These are phyloP conservation scores for Arctium lappa DNA, from an alignment of 129 eudicot species.

Conservation along the genomic window DNA sequence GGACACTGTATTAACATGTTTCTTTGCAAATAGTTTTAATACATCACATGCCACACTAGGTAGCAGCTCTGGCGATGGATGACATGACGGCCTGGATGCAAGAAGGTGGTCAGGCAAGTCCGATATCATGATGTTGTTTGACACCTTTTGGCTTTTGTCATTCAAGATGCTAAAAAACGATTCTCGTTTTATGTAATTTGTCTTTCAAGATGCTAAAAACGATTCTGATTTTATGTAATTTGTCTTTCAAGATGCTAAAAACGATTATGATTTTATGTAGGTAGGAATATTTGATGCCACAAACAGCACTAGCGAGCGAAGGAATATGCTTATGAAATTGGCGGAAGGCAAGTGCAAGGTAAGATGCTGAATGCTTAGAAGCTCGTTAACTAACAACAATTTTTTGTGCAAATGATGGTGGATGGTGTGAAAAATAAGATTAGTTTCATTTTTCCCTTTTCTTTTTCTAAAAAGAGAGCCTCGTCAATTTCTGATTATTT, in stretches of 20 bases:
- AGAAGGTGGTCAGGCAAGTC: conserved; percentile 96
- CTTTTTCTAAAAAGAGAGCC: too few relatives aligned
- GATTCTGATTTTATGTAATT: conserved; percentile 20
- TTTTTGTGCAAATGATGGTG: neutral
- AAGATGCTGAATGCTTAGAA: neutral
- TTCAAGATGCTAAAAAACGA: neutral
- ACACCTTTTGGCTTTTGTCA: neutral
- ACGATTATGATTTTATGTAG: conserved; percentile 32
- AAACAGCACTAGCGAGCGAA: conserved; percentile 78
- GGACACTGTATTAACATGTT: conserved; percentile 32
- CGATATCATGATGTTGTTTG: neutral
- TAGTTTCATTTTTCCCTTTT: neutral
- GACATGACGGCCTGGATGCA: conserved; percentile 99
- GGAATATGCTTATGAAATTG: conserved; percentile 98
- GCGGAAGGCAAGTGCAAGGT: conserved; percentile 99
- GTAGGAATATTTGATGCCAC: conserved; percentile 99
- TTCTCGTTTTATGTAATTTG: neutral
- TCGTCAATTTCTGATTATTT: neutral
- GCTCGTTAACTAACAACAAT: neutral
- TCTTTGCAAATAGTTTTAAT: conserved; percentile 61
- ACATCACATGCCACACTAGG: conserved; percentile 80
- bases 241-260: conserved; percentile 7
- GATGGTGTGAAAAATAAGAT: neutral
- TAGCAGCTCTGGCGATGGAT: conserved; percentile 99
- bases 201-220: conserved; percentile 1